Base-by-base conservation (phyloP, 1,284 basidiomycete species). In the Pseudozyma sp. region DNA sequence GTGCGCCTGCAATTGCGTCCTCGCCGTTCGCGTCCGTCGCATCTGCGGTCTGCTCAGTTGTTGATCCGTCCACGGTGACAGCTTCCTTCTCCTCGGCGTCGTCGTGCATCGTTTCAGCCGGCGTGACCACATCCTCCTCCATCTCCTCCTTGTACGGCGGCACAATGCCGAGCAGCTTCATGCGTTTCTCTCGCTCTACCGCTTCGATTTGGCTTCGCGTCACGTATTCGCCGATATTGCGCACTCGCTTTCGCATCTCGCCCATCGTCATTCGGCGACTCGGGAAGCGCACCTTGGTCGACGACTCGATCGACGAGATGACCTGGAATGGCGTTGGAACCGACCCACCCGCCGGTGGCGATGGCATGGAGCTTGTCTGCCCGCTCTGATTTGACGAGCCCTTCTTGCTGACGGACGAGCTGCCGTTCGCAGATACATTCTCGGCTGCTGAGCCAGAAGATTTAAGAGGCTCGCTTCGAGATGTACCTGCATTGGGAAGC, bases 191-290 rank as follows among this genome's bases (percentile, higher is more conserved):
- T 7, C 84, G 68, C 48, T 85, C 85, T 17, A 80, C 80, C 35
- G 83, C 81, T 63, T 86, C 85, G 24, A 84, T 75, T 70, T 85
- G 84, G 31, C 84, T 81, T 19, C 86, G 75, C 0, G 85, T 85
- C 16, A 88, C 93, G 90, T 94, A 98, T 81, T 98, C 96, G 37
- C 96, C 89, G 62, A 98, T 88, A 59, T 92, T 90, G 47, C 94
- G 88, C 19, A 97, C 94, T 19, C 96, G 90, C 86, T 98, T 97
- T 84, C 94, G 92, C 94, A 99, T 97, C 84, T 99, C 96, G 17
- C 90, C 91, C 29, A 96, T 90, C 75, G 94, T 97, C 89, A 92
- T 94, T 54, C 96, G 89, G 85, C 97, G 96, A 70, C 90, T 89
- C 0, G 96, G 96, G 90, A 94, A 99, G 78, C 93, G 92, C 62